Evolutionary conservation across 805 yeast species (phyloP).

Genomic region (Candida sphagnicola): DNA sequence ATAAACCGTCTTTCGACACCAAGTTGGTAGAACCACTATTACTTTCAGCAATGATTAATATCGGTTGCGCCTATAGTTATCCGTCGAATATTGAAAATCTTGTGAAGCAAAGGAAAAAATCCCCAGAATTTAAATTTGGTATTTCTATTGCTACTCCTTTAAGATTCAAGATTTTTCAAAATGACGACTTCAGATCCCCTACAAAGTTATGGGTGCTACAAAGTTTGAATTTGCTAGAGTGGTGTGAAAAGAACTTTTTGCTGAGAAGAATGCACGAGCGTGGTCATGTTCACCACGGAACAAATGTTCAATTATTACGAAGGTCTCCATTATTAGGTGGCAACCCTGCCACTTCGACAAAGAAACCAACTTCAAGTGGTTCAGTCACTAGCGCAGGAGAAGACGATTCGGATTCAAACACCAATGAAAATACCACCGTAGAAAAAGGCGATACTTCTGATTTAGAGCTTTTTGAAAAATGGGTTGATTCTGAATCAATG

Average conservation of each 20-base stretch:
- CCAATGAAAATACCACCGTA: conserved; percentile 9
- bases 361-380: conserved; percentile 18
- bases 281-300: conserved; percentile 82
- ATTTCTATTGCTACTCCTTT: conserved; percentile 52
- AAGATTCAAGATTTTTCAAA: conserved; percentile 66
- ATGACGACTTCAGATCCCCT: conserved; percentile 73
- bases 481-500: conserved; percentile 79
- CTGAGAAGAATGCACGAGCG: conserved; percentile 72
- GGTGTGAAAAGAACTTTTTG: conserved; percentile 72
- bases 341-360: conserved; percentile 43
- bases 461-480: conserved; percentile 45
- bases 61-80: conserved; percentile 49
- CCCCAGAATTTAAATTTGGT: conserved; percentile 41
- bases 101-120: conserved; percentile 11
- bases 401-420: conserved; percentile 24
- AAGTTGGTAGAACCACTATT: conserved; percentile 44
- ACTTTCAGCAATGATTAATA: conserved; percentile 49
- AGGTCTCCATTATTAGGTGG: conserved; percentile 77
- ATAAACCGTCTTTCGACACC: conserved; percentile 55
- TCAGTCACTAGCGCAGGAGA: conserved; percentile 30
- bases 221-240: conserved; percentile 67
- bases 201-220: conserved; percentile 75
- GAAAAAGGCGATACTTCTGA: conserved; percentile 21
- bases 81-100: conserved; percentile 7
- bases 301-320: conserved; percentile 72